Percentiles rank a stretch among this genome's conserved stretches.
Evolutionary conservation across 164 flowering plant species (phyloP).

Genomic region (Malania oleifera): DNA sequence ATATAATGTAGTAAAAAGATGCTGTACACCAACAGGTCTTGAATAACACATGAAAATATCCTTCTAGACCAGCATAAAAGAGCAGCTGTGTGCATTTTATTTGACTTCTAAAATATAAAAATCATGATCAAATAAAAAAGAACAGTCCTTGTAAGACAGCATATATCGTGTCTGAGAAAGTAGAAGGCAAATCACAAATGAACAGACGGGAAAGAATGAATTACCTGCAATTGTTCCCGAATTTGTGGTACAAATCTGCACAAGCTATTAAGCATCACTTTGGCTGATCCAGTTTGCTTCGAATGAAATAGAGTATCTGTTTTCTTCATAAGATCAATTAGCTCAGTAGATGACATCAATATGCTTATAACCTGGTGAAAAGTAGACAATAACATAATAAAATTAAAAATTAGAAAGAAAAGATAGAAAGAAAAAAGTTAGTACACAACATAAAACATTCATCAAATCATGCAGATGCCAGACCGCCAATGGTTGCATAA

Average conservation of each 20-base stretch:
- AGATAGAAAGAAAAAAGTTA: not conserved
- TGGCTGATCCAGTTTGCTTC: slow-evolving; percentile 38
- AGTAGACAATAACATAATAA: not conserved
- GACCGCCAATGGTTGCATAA: no score
- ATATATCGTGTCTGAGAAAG: not conserved
- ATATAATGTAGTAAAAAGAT: not conserved
- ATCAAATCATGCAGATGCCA: no score
- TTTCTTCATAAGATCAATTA: slow-evolving; percentile 57
- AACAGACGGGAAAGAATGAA: not conserved
- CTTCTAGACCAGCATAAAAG: not conserved
- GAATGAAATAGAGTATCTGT: slow-evolving; percentile 60
- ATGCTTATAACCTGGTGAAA: slow-evolving; percentile 48
- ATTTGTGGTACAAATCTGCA: slow-evolving; percentile 58
- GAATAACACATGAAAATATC: not conserved
- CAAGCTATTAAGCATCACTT: slow-evolving; percentile 30
- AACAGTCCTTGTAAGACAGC: not conserved
- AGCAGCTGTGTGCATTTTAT: no score
- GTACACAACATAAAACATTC: not conserved
- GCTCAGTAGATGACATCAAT: slow-evolving; percentile 64
- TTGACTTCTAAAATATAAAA: no score
- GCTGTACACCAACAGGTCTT: no score
- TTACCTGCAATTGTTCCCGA: slow-evolving; percentile 71
- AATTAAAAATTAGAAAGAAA: not conserved
- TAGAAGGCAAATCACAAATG: not conserved
- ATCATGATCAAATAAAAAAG: not conserved